These are phyloP conservation scores for Colletotrichum orbiculare DNA, from an alignment of 2,329 filamentous ascomycete species.

Conservation along the genomic window DNA sequence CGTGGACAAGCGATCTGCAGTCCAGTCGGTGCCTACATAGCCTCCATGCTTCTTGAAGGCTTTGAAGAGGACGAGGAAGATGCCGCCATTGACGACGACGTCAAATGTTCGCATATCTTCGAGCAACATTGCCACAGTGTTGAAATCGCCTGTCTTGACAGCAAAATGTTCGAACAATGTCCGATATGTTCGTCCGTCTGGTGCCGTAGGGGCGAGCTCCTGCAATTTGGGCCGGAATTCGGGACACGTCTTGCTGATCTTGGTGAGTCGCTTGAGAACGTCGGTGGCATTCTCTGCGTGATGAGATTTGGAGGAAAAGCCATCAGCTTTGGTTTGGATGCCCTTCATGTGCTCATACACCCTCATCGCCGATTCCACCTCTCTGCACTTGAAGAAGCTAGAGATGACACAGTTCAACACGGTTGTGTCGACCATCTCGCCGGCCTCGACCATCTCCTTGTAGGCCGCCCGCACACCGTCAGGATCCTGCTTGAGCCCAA, in stretches of 20 bases:
- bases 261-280: constrained; percentile 68
- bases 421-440: constrained; percentile 88
- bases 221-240: constrained; percentile 67
- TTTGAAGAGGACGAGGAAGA: constrained; percentile 85
- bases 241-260: constrained; percentile 65
- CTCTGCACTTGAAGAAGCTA: constrained; percentile 79
- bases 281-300: constrained; percentile 62
- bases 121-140: constrained; percentile 76
- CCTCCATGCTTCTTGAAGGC: constrained; percentile 83
- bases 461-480: constrained; percentile 82
- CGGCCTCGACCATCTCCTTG: constrained; percentile 81
- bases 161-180: constrained; percentile 83
- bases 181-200: constrained; percentile 82
- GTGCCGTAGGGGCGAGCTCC: constrained; percentile 71
- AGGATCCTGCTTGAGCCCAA: constrained; percentile 79
- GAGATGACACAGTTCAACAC: constrained; percentile 89
- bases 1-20: constrained; percentile 70
- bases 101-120: constrained; percentile 81
- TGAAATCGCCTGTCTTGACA: constrained; percentile 74
- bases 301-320: constrained; percentile 59
- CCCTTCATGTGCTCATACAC: constrained; percentile 88
- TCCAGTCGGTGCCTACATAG: constrained; percentile 75
- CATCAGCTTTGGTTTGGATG: constrained; percentile 55
- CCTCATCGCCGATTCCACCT: constrained; percentile 80
- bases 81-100: constrained; percentile 76